Percentiles rank a stretch among this genome's conserved stretches.
These are phyloP conservation scores for Orbilia ellipsospora DNA, from an alignment of 2,329 filamentous ascomycete genomes.

Conservation along the genomic window DNA sequence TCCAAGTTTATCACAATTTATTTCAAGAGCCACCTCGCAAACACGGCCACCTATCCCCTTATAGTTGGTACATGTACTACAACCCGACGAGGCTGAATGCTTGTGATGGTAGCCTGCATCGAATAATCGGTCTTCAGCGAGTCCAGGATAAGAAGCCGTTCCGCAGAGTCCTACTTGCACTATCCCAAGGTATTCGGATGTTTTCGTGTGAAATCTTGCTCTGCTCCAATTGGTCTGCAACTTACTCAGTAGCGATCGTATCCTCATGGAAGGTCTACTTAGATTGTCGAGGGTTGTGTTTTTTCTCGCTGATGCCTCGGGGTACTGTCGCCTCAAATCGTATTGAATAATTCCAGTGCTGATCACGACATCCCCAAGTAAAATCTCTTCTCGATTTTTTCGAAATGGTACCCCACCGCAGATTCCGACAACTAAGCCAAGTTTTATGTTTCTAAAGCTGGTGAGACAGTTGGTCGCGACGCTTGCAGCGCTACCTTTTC, in stretches of 20 bases:
- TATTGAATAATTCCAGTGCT: slow-evolving; percentile 23
- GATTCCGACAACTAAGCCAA: slow-evolving; percentile 27
- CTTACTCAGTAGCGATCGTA: background rate
- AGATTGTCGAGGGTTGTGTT: background rate
- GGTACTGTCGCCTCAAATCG: slow-evolving; percentile 11
- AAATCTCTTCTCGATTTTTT: background rate
- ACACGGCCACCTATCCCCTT: too few species aligned
- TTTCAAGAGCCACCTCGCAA: slow-evolving; percentile 60
- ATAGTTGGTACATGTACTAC: too few species aligned
- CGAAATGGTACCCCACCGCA: slow-evolving; percentile 19
- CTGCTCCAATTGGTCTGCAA: too few species aligned
- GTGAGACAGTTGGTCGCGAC: background rate
- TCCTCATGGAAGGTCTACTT: background rate
- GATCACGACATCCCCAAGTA: slow-evolving; percentile 27
- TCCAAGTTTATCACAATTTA: slow-evolving; percentile 42
- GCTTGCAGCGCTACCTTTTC: background rate
- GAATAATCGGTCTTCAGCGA: too few species aligned
- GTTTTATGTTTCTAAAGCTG: slow-evolving; percentile 10
- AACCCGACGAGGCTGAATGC: too few species aligned
- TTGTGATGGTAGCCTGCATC: too few species aligned
- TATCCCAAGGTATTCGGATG: too few species aligned
- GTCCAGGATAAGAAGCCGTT: too few species aligned
- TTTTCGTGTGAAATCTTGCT: too few species aligned
- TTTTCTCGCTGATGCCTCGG: background rate
- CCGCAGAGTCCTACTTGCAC: too few species aligned